phyloP scores from a whole-genome alignment of 2,329 filamentous ascomycete species.

The Alternaria arborescens region DNA sequence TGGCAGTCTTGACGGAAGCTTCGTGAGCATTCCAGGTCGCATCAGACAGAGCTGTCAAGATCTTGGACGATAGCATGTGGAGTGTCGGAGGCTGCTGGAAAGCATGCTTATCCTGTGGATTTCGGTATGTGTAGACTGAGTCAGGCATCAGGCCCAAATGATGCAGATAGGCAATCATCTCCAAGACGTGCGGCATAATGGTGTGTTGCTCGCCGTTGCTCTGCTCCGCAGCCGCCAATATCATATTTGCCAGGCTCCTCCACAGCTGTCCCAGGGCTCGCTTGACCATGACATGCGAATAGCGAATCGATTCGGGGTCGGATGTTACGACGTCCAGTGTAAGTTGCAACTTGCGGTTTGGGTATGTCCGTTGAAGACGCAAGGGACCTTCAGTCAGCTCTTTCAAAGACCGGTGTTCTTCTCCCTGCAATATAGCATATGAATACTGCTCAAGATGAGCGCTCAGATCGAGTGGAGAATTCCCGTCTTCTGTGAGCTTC shows the following conservation, averaged over 20 bases:
- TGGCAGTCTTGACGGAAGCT: constrained; percentile 39
- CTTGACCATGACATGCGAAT: constrained; percentile 35
- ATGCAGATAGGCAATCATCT: constrained; percentile 59
- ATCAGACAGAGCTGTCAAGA: constrained; percentile 60
- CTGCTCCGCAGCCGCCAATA: constrained; percentile 48
- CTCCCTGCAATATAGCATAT: constrained; percentile 29
- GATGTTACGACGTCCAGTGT: constrained; percentile 38
- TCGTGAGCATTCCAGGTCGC: constrained; percentile 60
- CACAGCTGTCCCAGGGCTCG: constrained; percentile 57
- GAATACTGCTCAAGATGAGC: constrained; percentile 25
- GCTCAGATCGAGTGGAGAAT: constrained; percentile 16
- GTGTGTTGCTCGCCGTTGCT: constrained; percentile 23
- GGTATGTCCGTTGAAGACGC: constrained; percentile 22
- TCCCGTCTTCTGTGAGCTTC: constrained; percentile 50
- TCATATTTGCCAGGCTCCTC: constrained; percentile 57
- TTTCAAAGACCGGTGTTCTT: constrained; percentile 26
- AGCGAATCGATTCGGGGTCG: constrained; percentile 37
- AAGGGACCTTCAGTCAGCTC: constrained; percentile 38
- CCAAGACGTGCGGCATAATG: constrained; percentile 56
- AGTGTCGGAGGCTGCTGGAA: constrained; percentile 59
- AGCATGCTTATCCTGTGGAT: constrained; percentile 45
- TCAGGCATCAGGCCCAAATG: constrained; percentile 58
- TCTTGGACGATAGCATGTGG: constrained; percentile 58
- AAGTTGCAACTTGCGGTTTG: constrained; percentile 22
- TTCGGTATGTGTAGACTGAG: constrained; percentile 54